Evolutionary conservation across 352 stramenopile species (phyloP).

Genomic region (Globisporangium splendens): DNA sequence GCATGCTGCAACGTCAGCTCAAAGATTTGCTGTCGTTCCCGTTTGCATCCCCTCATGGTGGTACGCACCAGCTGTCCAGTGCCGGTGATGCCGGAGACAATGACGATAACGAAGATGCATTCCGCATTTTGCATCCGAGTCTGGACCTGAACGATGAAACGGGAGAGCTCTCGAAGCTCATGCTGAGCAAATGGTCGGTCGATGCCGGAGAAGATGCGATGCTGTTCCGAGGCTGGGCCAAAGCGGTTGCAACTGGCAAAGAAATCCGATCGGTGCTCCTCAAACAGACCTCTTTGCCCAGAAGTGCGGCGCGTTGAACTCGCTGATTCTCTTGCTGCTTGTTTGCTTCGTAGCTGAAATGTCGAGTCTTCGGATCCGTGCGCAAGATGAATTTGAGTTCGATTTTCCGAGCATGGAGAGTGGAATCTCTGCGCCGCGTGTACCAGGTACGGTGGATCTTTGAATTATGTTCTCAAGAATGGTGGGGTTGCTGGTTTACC

Average conservation of each 20-base stretch:
- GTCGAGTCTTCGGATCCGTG: constrained; percentile 47
- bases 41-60: not conserved
- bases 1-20: constrained; percentile 30
- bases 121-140: constrained; percentile 52
- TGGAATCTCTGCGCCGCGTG: constrained; percentile 59
- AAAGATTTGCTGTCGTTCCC: not conserved
- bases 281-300: too few relatives aligned
- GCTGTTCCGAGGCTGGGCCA: constrained; percentile 52
- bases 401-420: constrained; percentile 67
- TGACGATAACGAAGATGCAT: constrained; percentile 28
- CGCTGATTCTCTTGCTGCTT: not conserved
- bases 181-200: constrained; percentile 70
- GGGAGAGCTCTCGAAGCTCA: constrained; percentile 49
- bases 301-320: too few relatives aligned
- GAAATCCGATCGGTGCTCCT: constrained; percentile 38
- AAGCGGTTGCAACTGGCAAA: constrained; percentile 29
- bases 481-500: too few relatives aligned
- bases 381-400: constrained; percentile 50
- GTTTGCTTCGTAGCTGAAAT: constrained; percentile 43
- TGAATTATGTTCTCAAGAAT: not conserved
- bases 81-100: constrained; percentile 1
- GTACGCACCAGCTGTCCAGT: constrained; percentile 3
- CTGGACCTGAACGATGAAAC: constrained; percentile 54
- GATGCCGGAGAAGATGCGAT: constrained; percentile 40
- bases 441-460: constrained; percentile 38